Percentiles rank a stretch among this genome's conserved stretches.
These are phyloP conservation scores for Marsdenia floribunda DNA, from an alignment of 257 asterid genomes.

Conservation along the genomic window DNA sequence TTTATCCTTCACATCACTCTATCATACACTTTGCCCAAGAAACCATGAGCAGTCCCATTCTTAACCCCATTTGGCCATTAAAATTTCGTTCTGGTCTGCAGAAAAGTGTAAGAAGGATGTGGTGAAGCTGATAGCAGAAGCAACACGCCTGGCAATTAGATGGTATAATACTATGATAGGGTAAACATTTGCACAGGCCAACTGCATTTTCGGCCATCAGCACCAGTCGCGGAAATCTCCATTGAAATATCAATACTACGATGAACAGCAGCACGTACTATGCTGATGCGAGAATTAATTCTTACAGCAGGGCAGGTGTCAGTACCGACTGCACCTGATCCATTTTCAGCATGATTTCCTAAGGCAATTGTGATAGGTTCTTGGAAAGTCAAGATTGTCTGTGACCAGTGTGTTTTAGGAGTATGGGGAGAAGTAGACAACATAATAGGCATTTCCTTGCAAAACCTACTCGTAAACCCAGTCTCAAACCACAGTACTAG, in stretches of 20 bases:
- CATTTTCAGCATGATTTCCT: conserved; percentile 16
- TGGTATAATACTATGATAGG: conserved; percentile 14
- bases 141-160: background rate
- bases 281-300: conserved; percentile 65
- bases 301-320: conserved; percentile 54
- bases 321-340: conserved; percentile 44
- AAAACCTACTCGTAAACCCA: conserved; percentile 73
- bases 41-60: too few relatives aligned
- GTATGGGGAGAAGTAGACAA: conserved; percentile 83
- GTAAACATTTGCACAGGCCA: conserved; percentile 75
- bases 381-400: conserved; percentile 73
- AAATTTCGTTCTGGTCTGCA: background rate
- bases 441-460: conserved; percentile 67
- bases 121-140: background rate
- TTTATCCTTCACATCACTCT: too few relatives aligned
- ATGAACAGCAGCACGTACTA: conserved; percentile 63
- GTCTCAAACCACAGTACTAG: conserved; percentile 89
- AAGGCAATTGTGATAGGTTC: conserved; percentile 76
- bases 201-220: conserved; percentile 43
- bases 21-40: too few relatives aligned
- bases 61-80: background rate
- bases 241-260: conserved; percentile 92
- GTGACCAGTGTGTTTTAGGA: conserved; percentile 89
- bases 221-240: conserved; percentile 57
- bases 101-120: background rate